Base-by-base conservation (phyloP, 1,139 yeast species). In the Wickerhamiella infanticola region DNA sequence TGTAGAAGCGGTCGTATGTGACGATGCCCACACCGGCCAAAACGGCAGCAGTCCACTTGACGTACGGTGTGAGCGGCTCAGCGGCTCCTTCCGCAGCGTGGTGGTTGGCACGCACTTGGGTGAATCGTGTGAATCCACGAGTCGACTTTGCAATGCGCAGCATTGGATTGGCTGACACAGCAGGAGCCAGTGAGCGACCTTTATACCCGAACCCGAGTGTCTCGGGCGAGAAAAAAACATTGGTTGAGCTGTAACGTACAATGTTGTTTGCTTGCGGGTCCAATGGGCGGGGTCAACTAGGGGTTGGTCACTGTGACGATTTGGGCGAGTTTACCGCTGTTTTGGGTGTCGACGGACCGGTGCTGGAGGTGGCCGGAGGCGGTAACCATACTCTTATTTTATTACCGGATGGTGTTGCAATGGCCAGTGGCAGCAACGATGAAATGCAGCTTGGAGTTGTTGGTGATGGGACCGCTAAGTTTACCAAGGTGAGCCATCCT, bases 321-420 rank as follows among this genome's bases (percentile, higher is more conserved):
- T 58, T 68, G 27, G 55, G 59, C 43, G 46, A 26, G 1, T 64
- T 76, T 4, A 54, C 50, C 33, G 52, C 56, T 2, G 62, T 63
- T 11, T 63, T 66, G 3, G 37, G 37, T 1, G 23, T 45, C 11
- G 29, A 24, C 1, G 46, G 47, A 6, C 18, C 18, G 18, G 41
- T 33, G 7, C 27, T 37, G 2, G 24, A 37, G 4, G 3, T 69
- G 64, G 59, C 69, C 1, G 77, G 86, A 58, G 97, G 97, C 3
- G 97, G 97, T 0, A 88, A 86, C 57, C 97, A 90, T 59, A 79
- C 95, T 0, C 55, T 84, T 36, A 53, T 85, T 2, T 60, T 84
- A 5, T 60, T 84, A 5, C 58, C 75, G 11, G 63, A 69, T 45
- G 90, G 90, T 0, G 58, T 63, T 0, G 60, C 78, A 0, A 77